Evolutionary conservation across 768 basidiomycete genomes (phyloP), one percentile per base, ranked within the genome.

Genomic region (Boletus rubroflammeus): DNA sequence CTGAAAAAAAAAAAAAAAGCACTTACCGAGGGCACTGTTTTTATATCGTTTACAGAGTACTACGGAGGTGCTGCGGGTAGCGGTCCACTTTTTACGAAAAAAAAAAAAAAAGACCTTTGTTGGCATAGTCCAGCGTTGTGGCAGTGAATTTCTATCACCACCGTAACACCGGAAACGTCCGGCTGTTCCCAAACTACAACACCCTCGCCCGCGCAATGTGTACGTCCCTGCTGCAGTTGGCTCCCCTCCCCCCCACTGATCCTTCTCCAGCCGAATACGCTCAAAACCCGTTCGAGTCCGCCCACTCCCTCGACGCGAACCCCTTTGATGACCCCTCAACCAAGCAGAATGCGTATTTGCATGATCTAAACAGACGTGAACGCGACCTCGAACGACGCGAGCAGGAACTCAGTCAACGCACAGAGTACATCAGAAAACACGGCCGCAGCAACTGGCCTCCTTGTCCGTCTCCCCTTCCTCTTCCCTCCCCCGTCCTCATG

Each of bases 391-490:
- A 85, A 65, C 76, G 84, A 57, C 78, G 94, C 61, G 93, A 95
- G 66, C 73, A 79, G 43, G 90, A 93, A 61, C 77, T 93, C 55
- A 79, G 74, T 58, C 76, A 81, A 61, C 86, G 82, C 66, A 78
- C 85, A 21, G 85, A 90, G 45, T 76, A 85, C 60, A 79, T 92
- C 49, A 76, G 86, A 61, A 79, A 71, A 47, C 84, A 89, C 65
- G 93, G 92, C 35, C 82, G 84, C 60, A 95, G 90, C 68, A 99
- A 99, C 73, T 99, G 90, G 86, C 96, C 96, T 32, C 84, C 84
- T 14, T 95, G 93, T 89, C 62, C 67, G 89, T 76, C 36, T 44
- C 10, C 47, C 11, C 47, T 43, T 45, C 48, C 54, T 54, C 45
- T 60, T 34, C 0, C 35, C 49, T 48, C 36, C 58, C 49, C 62